Evolutionary conservation across 2,329 filamentous ascomycete species (phyloP), one percentile per base, ranked within the genome.

Genomic region (Cryphonectria nitschkei): DNA sequence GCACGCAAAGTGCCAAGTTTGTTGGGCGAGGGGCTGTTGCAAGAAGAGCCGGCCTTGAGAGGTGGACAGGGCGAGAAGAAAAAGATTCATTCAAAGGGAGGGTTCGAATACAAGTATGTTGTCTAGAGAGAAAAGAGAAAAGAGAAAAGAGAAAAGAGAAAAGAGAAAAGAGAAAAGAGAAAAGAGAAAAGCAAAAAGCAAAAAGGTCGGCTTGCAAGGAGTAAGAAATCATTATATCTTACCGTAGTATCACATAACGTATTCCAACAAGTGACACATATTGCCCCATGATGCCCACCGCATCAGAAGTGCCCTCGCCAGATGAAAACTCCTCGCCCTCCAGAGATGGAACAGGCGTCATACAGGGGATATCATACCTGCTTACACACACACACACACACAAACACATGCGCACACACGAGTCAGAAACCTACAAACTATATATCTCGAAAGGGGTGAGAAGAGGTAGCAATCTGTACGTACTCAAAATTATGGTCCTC

Each of bases 401-500:
- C 37, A 39, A 2, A 39, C 6, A 39, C 37, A 39, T 11, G 11
- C 37, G 11, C 37, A 39, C 37, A 39, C 37, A 1, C 16, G 41
- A n/a, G 32, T 62, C 9, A 39, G 16, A 39, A 11, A 7, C 37
- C 37, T 60, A 29, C 26, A 16, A 1, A 32, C 32, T 39, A 2
- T 37, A 14, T 19, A 32, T 39, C 19, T 2, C 11, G 16, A 22
- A 16, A 22, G 14, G 37, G 14, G 1, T 37, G 32, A 19, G 32
- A 34, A 34, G 19, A 16, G 7, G 16, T 60, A 14, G 37, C n/a
- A 43, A 22, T 13, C 6, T 29, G 29, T 56, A 63, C 61, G 26
- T 63, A 63, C 61, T 63, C 61, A 41, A 63, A 63, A 19, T 63
- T 43, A 37, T 63, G 26, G n/a, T 63, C 61, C 61, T 63, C 61